phyloP scores from a whole-genome alignment of 2,329 filamentous ascomycete genomes.

The Scedosporium apiospermum region DNA sequence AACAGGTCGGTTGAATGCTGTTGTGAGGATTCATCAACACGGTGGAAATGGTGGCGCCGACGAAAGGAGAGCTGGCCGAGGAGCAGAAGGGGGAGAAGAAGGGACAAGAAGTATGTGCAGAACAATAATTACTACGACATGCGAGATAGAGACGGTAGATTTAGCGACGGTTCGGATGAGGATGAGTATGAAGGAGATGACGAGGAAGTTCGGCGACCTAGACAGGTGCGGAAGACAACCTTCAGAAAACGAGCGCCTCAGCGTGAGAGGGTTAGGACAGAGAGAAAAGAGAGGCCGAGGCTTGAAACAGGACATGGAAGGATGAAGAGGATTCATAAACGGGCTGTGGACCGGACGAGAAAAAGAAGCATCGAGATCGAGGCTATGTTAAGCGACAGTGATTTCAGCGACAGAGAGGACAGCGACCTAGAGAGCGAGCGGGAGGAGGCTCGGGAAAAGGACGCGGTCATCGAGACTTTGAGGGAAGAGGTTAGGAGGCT shows the following conservation, averaged over 20 bases:
- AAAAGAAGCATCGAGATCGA: not conserved
- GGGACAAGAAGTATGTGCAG: not conserved
- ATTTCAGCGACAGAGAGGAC: not conserved
- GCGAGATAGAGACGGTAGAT: not conserved
- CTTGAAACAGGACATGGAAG: not conserved
- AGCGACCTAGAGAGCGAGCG: not conserved
- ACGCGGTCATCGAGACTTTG: not conserved
- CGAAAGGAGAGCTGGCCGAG: not conserved
- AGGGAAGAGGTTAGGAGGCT: not conserved
- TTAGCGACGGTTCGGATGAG: not conserved
- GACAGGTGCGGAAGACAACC: not conserved
- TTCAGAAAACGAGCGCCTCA: not conserved
- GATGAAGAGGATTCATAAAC: not conserved
- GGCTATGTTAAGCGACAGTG: not conserved
- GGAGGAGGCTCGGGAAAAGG: not conserved
- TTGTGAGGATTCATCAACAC: not conserved
- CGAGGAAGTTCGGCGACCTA: not conserved
- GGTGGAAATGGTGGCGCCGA: not conserved
- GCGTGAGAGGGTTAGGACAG: too few relatives aligned
- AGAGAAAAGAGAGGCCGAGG: not conserved
- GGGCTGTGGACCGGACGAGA: not conserved
- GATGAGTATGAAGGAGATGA: not conserved
- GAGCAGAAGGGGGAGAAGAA: not conserved
- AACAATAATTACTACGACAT: not conserved
- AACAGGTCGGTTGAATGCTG: not conserved